phyloP scores from a whole-genome alignment of 768 basidiomycete genomes.

The Tricholoma furcatifolium region DNA sequence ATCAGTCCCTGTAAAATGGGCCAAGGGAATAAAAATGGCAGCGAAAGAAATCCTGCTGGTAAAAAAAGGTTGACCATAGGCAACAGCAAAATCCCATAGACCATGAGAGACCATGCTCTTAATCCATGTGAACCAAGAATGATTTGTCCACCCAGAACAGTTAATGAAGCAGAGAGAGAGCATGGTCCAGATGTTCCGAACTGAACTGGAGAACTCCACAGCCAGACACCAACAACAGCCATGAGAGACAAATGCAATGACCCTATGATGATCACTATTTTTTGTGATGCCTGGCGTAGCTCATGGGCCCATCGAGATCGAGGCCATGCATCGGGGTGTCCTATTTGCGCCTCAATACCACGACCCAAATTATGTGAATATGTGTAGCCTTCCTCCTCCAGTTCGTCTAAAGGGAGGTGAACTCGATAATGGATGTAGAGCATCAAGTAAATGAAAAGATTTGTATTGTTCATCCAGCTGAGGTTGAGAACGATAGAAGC shows the following conservation, averaged over 20 bases:
- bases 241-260: conserved; percentile 2
- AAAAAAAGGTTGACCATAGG: neutral
- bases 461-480: conserved; percentile 6
- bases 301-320: neutral
- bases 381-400: neutral
- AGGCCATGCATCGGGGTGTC: neutral
- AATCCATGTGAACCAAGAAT: neutral
- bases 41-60: neutral
- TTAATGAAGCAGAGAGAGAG: neutral
- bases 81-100: neutral
- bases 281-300: neutral
- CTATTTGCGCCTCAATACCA: neutral
- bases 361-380: neutral
- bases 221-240: conserved; percentile 4
- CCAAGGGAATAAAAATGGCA: neutral
- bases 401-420: neutral
- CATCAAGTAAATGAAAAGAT: neutral
- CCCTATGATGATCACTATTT: neutral
- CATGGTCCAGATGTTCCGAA: neutral
- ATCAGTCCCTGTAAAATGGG: neutral
- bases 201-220: conserved; percentile 1
- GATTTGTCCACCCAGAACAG: neutral
- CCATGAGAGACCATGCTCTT: neutral
- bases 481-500: conserved; percentile 10
- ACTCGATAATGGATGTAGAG: neutral